Percentiles rank a stretch among this genome's conserved stretches.
phyloP scores from a whole-genome alignment of 1,284 basidiomycete species.

The Papiliotrema fonsecae region DNA sequence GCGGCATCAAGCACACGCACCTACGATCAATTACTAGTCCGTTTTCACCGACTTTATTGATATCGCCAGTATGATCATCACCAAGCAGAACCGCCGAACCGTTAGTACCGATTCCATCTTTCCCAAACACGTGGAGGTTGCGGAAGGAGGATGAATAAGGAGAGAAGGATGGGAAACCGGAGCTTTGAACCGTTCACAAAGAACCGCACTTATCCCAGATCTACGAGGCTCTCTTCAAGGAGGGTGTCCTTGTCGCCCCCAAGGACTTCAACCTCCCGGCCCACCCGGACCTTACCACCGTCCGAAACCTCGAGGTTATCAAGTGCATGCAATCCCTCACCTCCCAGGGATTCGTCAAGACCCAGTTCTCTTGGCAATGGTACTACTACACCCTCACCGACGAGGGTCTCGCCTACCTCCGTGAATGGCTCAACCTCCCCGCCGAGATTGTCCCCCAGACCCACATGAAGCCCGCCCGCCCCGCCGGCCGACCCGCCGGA shows the following conservation, averaged over 20 bases:
- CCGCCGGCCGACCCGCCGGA: slow-evolving; percentile 62
- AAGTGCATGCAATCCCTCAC: slow-evolving; percentile 98
- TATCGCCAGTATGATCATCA: slow-evolving; percentile 40
- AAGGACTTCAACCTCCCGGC: slow-evolving; percentile 98
- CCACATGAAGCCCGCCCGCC: slow-evolving; percentile 84
- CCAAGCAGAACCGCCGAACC: slow-evolving; percentile 45
- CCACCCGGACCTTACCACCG: slow-evolving; percentile 88
- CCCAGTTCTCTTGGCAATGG: slow-evolving; percentile 94
- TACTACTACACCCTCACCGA: slow-evolving; percentile 93
- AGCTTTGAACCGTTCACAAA: no score
- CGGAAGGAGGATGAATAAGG: background rate
- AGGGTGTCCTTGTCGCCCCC: slow-evolving; percentile 98
- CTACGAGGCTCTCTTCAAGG: slow-evolving; percentile 99
- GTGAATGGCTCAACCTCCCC: slow-evolving; percentile 90
- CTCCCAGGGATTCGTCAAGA: slow-evolving; percentile 94
- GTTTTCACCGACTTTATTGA: slow-evolving; percentile 3
- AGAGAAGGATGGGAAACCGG: no score
- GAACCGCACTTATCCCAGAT: slow-evolving; percentile 49
- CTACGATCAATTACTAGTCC: slow-evolving; percentile 1
- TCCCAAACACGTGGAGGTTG: background rate
- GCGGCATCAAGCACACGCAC: slow-evolving; percentile 22
- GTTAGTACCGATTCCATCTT: slow-evolving; percentile 24
- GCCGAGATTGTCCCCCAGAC: slow-evolving; percentile 89
- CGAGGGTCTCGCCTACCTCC: slow-evolving; percentile 91
- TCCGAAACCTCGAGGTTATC: slow-evolving; percentile 97